These are phyloP conservation scores for Acacia pycnantha DNA, from an alignment of 331 rosid genomes.

Conservation along the genomic window DNA sequence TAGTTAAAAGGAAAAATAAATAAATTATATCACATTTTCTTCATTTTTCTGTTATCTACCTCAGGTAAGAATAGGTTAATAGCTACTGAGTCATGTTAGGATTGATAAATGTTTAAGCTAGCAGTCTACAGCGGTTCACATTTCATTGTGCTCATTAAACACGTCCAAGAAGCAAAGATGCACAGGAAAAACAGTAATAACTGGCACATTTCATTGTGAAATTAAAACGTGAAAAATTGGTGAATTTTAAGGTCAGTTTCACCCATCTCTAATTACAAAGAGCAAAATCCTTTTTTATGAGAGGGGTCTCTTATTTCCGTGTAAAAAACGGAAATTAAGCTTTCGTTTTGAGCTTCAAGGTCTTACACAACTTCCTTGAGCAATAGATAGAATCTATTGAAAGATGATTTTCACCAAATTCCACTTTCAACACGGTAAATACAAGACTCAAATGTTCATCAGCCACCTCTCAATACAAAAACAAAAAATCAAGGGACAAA, in stretches of 20 bases:
- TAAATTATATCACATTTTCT: too few relatives aligned
- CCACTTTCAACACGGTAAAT: slow-evolving; percentile 53
- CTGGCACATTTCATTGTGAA: not conserved
- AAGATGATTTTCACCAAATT: slow-evolving; percentile 49
- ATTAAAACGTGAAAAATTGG: not conserved
- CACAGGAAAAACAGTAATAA: too few relatives aligned
- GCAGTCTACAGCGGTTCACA: not conserved
- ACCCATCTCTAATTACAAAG: not conserved
- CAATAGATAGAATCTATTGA: slow-evolving; percentile 40
- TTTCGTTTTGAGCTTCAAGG: slow-evolving; percentile 29
- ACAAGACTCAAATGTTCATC: slow-evolving; percentile 35
- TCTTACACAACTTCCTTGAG: slow-evolving; percentile 38
- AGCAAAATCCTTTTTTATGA: not conserved
- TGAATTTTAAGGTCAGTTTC: not conserved
- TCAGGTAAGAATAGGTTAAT: too few relatives aligned
- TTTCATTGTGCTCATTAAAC: not conserved
- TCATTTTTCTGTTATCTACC: too few relatives aligned
- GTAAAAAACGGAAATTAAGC: slow-evolving; percentile 20
- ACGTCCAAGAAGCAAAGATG: not conserved
- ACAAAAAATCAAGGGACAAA: slow-evolving; percentile 38
- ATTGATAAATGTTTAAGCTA: too few relatives aligned
- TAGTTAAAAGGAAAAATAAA: too few relatives aligned
- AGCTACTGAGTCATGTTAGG: too few relatives aligned
- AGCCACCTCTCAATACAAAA: slow-evolving; percentile 45
- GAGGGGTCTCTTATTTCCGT: slow-evolving; percentile 15